Conservation (phyloP, 345 rosid genomes). For the Durio zibethinus region DNA sequence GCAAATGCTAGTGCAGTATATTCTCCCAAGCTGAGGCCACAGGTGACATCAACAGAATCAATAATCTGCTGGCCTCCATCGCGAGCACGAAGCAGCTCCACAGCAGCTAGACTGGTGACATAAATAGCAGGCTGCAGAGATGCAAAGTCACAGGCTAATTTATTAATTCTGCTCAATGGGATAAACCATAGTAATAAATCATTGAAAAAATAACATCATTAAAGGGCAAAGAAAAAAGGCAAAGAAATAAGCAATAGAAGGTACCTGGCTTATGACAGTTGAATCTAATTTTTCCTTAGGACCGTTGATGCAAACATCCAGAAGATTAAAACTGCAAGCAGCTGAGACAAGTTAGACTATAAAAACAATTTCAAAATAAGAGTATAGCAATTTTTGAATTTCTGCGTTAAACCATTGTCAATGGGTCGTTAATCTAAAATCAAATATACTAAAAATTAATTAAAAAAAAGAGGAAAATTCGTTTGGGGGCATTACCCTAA, state of each 20-base stretch:
- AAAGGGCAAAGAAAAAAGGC: neutral
- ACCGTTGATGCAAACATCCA: conserved; percentile 83
- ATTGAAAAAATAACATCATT: conserved; percentile 2
- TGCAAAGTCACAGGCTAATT: conserved; percentile 1
- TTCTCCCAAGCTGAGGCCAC: conserved; percentile 98
- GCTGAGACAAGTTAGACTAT: conserved; percentile 14
- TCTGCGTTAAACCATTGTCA: neutral
- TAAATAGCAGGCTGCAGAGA: conserved; percentile 91
- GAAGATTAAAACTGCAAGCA: conserved; percentile 75
- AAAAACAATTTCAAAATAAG: neutral
- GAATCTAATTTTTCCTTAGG: conserved; percentile 97
- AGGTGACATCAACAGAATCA: conserved; percentile 87
- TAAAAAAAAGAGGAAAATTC: neutral
- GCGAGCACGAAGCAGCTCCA: conserved; percentile 77
- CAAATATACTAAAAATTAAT: neutral
- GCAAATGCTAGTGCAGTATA: conserved; percentile 96
- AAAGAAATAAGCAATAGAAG: conserved; percentile 7
- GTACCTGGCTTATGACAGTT: conserved; percentile 94
- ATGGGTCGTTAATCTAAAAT: neutral
- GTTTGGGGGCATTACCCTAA: conserved; percentile 45
- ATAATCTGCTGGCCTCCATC: conserved; percentile 87
- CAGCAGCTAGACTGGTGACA: conserved; percentile 98
- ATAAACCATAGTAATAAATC: neutral
- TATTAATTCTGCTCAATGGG: neutral
- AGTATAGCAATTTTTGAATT: neutral